phyloP scores from a whole-genome alignment of 495 filamentous ascomycete genomes.

The Cenococcum geophilum region DNA sequence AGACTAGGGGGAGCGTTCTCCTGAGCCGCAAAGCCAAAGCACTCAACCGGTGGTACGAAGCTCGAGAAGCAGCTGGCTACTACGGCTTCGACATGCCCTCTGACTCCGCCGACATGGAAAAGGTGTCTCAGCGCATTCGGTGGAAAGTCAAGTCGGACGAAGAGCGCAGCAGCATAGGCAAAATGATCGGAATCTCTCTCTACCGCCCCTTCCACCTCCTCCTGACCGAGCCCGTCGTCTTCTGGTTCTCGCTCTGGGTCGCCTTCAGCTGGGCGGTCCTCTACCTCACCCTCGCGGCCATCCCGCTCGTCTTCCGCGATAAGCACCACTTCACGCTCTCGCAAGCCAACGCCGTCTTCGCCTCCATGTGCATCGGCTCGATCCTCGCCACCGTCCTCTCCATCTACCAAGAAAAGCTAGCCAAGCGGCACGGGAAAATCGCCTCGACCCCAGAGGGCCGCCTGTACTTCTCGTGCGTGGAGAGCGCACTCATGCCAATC shows the following conservation, averaged over 20 bases:
- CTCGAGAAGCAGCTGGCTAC: constrained; percentile 60
- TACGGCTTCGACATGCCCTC: constrained; percentile 48
- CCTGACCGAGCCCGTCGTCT: constrained; percentile 85
- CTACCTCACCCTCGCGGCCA: constrained; percentile 72
- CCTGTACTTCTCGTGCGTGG: constrained; percentile 76
- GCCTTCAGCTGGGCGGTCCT: constrained; percentile 86
- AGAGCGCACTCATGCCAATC: constrained; percentile 61
- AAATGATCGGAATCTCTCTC: constrained; percentile 71
- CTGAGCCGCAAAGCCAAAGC: constrained; percentile 66
- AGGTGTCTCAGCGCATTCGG: constrained; percentile 54
- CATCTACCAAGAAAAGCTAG: constrained; percentile 63
- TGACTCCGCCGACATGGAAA: background rate
- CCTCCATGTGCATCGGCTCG: constrained; percentile 63
- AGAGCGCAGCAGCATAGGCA: constrained; percentile 59
- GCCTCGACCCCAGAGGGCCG: constrained; percentile 64
- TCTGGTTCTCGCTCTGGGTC: constrained; percentile 90
- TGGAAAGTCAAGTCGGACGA: constrained; percentile 86
- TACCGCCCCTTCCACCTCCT: constrained; percentile 82
- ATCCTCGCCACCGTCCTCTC: constrained; percentile 65
- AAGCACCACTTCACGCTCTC: constrained; percentile 64
- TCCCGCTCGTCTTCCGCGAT: constrained; percentile 69
- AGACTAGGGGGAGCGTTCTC: constrained; percentile 78
- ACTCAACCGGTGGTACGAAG: constrained; percentile 76
- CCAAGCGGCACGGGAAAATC: constrained; percentile 39
- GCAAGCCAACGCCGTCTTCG: constrained; percentile 66